Evolutionary conservation across 345 rosid species (phyloP), one percentile per base, ranked within the genome.

Genomic region (Syzygium aromaticum): DNA sequence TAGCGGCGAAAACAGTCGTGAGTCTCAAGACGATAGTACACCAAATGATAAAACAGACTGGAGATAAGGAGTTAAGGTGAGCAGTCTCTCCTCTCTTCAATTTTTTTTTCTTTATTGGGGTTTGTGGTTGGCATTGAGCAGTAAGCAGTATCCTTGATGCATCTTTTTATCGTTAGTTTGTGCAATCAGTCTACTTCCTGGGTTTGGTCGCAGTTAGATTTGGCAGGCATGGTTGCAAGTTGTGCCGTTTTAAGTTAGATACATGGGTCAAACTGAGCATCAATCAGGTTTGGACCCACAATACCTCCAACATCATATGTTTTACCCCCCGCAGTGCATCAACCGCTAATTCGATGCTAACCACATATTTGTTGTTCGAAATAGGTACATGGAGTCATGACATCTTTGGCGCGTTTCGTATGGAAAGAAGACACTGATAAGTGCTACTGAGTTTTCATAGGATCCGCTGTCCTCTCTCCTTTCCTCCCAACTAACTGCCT

Each of bases 21-120:
- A 86, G 49, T 51, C 80, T 53, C 89, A 86, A 86, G 90, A 89
- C 52, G 87, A 88, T 40, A 57, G 85, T 33, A 33, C 82, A 9
- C 82, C 13, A 21, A 73, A 43, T 38, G 82, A 73, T 19, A 38
- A 73, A 73, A 73, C 80, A 38, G 86, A 84, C 54, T 52, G 54
- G 27, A 52, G 86, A 84, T 54, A 52, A 84, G 63, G 17, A 52
- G 59, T 23, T 84, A 52, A 28, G 86, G 86, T 84, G 86, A 84
- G 86, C 61, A 30, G 86, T 52, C 28, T 73, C 80, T 33, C 80
- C 80, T 33, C 23, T 73, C 27, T 73, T 38, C 27, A 19, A 8
- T 8, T 67, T 33, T 15, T 38, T 16, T 9, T 16, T 38, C 19
- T 30, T 73, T 73, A 5, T 30, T 19, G 46, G 77, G 21, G 78